Percentiles rank a stretch among this genome's conserved stretches.
phyloP scores from a whole-genome alignment of 1,284 basidiomycete species.

The Pisolithus thermaeus region DNA sequence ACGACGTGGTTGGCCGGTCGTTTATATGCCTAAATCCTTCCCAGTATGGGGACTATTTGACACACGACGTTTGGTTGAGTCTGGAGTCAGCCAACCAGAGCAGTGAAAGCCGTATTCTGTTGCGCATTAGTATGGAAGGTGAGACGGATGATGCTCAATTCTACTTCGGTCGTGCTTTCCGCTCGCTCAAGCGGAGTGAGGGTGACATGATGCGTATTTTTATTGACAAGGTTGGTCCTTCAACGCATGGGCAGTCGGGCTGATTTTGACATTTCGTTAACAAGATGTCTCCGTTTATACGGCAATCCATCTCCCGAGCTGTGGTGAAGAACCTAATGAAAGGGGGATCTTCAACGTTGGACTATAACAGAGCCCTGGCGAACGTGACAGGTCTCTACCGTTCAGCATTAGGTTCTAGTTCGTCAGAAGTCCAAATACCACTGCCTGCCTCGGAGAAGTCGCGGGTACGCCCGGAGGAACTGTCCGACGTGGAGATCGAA shows the following conservation, averaged over 20 bases:
- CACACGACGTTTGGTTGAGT: slow-evolving; percentile 91
- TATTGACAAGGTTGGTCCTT: slow-evolving; percentile 80
- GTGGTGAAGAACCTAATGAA: slow-evolving; percentile 78
- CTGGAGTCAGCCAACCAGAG: slow-evolving; percentile 58
- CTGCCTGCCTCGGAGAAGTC: slow-evolving; percentile 67
- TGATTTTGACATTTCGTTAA: background rate
- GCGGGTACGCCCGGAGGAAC: slow-evolving; percentile 62
- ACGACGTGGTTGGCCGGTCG: slow-evolving; percentile 86
- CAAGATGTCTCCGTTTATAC: slow-evolving; percentile 93
- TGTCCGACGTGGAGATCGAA: slow-evolving; percentile 93
- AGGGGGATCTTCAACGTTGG: slow-evolving; percentile 52
- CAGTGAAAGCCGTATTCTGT: slow-evolving; percentile 70
- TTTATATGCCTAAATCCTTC: slow-evolving; percentile 91
- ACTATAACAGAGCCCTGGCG: slow-evolving; percentile 80
- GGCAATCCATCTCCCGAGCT: slow-evolving; percentile 79
- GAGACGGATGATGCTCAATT: slow-evolving; percentile 98
- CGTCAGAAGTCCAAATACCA: slow-evolving; percentile 74
- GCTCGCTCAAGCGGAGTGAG: slow-evolving; percentile 91
- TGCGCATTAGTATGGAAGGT: slow-evolving; percentile 96
- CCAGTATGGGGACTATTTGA: slow-evolving; percentile 83
- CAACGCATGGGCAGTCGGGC: background rate
- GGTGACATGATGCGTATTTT: slow-evolving; percentile 95
- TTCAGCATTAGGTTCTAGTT: slow-evolving; percentile 57
- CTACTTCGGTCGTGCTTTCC: slow-evolving; percentile 95
- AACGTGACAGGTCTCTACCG: slow-evolving; percentile 80